These are phyloP conservation scores for Xylaria sp. DNA, from an alignment of 2,329 filamentous ascomycete genomes.

Conservation along the genomic window DNA sequence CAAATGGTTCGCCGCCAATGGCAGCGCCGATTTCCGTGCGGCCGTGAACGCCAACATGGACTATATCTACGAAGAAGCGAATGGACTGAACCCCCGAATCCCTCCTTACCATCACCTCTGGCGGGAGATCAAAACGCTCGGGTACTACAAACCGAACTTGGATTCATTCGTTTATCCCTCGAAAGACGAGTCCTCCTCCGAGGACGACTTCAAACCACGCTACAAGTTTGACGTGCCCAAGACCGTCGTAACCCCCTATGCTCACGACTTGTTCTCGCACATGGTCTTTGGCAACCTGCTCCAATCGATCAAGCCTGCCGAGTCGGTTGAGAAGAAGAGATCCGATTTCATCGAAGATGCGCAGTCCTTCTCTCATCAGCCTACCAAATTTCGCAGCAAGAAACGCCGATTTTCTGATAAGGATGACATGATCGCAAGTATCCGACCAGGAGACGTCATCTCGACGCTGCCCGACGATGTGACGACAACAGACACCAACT, in stretches of 20 bases:
- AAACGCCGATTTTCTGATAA: constrained; percentile 9
- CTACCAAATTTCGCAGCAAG: not conserved
- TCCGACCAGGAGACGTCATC: constrained; percentile 45
- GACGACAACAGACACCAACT: constrained; percentile 47
- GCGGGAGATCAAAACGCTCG: constrained; percentile 43
- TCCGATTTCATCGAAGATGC: constrained; percentile 25
- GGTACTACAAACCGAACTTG: constrained; percentile 31
- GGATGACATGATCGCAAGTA: constrained; percentile 27
- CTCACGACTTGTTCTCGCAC: constrained; percentile 57
- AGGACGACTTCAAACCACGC: not conserved
- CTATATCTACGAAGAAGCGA: constrained; percentile 62
- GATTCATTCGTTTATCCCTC: constrained; percentile 13
- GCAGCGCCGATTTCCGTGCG: constrained; percentile 55
- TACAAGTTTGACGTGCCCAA: constrained; percentile 18
- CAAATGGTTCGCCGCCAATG: constrained; percentile 49
- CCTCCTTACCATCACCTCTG: constrained; percentile 45
- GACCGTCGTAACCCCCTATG: constrained; percentile 68
- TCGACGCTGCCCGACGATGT: constrained; percentile 41
- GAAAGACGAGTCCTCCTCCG: not conserved
- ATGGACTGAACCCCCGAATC: constrained; percentile 36
- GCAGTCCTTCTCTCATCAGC: constrained; percentile 4
- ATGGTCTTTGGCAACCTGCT: constrained; percentile 56
- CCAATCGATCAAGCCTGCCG: constrained; percentile 31
- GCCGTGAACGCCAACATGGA: constrained; percentile 54
- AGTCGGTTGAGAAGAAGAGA: constrained; percentile 28